These are phyloP conservation scores for Podaxis sp. DNA, from an alignment of 768 basidiomycete genomes.

Conservation along the genomic window DNA sequence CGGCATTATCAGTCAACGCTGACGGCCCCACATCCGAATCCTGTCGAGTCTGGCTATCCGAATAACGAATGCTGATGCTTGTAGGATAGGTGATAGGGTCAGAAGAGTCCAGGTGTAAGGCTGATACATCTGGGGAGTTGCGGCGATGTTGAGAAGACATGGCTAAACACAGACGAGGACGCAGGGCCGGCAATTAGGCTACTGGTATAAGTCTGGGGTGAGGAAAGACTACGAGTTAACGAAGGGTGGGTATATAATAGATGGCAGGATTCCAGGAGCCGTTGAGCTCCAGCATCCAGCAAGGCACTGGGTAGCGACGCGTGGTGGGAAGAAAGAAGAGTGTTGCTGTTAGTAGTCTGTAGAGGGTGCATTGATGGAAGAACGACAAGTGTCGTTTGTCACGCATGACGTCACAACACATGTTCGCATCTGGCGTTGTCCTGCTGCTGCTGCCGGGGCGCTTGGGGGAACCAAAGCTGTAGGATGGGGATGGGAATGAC, in stretches of 20 bases:
- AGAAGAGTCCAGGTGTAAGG: not conserved
- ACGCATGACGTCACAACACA: not conserved
- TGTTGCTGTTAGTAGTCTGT: not conserved
- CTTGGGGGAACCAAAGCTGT: too few species aligned
- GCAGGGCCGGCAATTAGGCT: not conserved
- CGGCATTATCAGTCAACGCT: not conserved
- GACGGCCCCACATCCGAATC: not conserved
- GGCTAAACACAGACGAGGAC: not conserved
- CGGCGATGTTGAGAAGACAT: slow-evolving; percentile 5
- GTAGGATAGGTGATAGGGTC: not conserved
- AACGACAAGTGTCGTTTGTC: not conserved
- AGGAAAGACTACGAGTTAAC: too few species aligned
- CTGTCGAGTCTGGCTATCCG: not conserved
- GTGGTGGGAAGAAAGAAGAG: not conserved
- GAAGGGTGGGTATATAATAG: too few species aligned
- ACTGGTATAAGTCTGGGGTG: too few species aligned
- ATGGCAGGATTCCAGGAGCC: not conserved
- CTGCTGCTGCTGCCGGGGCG: too few species aligned
- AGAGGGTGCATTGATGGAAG: not conserved
- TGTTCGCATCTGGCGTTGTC: too few species aligned
- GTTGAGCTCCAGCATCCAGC: not conserved
- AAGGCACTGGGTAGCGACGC: not conserved
- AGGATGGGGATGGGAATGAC: too few species aligned
- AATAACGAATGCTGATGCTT: not conserved
- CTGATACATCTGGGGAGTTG: not conserved